Percentiles rank a stretch among this genome's conserved stretches.
Evolutionary conservation across 768 basidiomycete genomes (phyloP).

Genomic region (Tylopilus subfusipes): DNA sequence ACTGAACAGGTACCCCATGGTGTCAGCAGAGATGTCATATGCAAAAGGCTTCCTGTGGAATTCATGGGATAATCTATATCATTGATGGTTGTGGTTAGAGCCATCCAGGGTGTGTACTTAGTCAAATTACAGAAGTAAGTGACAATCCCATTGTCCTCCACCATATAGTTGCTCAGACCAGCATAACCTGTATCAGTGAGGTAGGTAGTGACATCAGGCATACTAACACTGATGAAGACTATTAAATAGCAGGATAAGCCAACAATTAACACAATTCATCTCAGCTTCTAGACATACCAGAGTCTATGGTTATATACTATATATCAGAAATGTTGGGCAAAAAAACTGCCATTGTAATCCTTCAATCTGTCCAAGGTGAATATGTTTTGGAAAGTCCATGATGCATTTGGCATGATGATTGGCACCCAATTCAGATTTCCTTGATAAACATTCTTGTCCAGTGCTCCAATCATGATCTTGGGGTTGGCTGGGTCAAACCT

Average conservation of each 20-base stretch:
- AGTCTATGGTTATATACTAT: slow-evolving; percentile 10
- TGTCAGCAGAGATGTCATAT: neutral
- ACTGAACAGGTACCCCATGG: slow-evolving; percentile 13
- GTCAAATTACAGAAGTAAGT: slow-evolving; percentile 20
- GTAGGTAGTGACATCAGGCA: slow-evolving; percentile 7
- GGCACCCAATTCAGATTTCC: slow-evolving; percentile 23
- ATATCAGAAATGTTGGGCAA: slow-evolving; percentile 4
- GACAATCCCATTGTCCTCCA: neutral
- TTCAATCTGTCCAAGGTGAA: slow-evolving; percentile 15
- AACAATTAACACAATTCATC: neutral
- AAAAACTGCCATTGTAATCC: slow-evolving; percentile 18
- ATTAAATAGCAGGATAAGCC: neutral
- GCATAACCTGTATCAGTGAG: slow-evolving; percentile 7
- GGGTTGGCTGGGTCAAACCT: slow-evolving; percentile 22
- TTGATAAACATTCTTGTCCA: slow-evolving; percentile 23
- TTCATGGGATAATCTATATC: slow-evolving; percentile 26
- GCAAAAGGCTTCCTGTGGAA: slow-evolving; percentile 18
- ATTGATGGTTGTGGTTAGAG: slow-evolving; percentile 23
- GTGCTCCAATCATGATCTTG: slow-evolving; percentile 25
- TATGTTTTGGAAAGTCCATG: slow-evolving; percentile 6
- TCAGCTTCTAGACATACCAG: slow-evolving; percentile 3
- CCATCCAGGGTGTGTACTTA: slow-evolving; percentile 13
- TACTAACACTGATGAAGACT: slow-evolving; percentile 5
- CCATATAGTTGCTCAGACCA: slow-evolving; percentile 12
- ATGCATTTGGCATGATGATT: slow-evolving; percentile 12